phyloP scores from a whole-genome alignment of 2,329 filamentous ascomycete species.

The Diplodia seriata region DNA sequence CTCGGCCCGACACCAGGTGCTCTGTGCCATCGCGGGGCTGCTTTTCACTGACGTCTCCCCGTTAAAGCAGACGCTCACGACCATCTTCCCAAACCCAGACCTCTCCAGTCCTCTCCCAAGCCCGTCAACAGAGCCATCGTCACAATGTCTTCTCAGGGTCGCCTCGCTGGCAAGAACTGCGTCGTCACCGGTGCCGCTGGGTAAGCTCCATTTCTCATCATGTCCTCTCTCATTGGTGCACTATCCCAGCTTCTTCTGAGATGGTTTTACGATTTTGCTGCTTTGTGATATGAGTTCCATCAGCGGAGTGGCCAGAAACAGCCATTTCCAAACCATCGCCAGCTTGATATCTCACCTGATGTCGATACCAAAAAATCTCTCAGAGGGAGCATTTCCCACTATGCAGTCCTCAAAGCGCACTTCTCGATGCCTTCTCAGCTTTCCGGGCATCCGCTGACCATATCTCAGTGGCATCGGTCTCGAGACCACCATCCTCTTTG shows the following conservation, averaged over 20 bases:
- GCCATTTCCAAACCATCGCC: neutral
- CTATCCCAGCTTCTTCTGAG: neutral
- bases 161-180: slow-evolving; percentile 70
- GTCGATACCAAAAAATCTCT: neutral
- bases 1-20: slow-evolving; percentile 28
- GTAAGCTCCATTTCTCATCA: slow-evolving; percentile 59
- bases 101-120: slow-evolving; percentile 30
- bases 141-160: slow-evolving; percentile 50
- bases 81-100: neutral
- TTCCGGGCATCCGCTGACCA: neutral
- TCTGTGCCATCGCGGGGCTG: slow-evolving; percentile 26
- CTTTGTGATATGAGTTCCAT: neutral
- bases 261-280: neutral
- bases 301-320: neutral
- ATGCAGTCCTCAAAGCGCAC: too few species aligned
- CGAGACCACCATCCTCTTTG: slow-evolving; percentile 89
- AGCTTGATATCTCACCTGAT: slow-evolving; percentile 2
- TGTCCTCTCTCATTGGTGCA: neutral
- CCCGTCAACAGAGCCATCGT: slow-evolving; percentile 40
- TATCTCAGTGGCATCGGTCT: slow-evolving; percentile 81
- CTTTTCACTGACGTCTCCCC: slow-evolving; percentile 25
- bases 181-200: slow-evolving; percentile 86
- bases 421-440: neutral
- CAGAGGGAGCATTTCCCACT: neutral
- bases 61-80: slow-evolving; percentile 13